Evolutionary conservation across 1,284 basidiomycete genomes (phyloP), one percentile per base, ranked within the genome.

Genomic region (Phylloboletellus chloephorus): DNA sequence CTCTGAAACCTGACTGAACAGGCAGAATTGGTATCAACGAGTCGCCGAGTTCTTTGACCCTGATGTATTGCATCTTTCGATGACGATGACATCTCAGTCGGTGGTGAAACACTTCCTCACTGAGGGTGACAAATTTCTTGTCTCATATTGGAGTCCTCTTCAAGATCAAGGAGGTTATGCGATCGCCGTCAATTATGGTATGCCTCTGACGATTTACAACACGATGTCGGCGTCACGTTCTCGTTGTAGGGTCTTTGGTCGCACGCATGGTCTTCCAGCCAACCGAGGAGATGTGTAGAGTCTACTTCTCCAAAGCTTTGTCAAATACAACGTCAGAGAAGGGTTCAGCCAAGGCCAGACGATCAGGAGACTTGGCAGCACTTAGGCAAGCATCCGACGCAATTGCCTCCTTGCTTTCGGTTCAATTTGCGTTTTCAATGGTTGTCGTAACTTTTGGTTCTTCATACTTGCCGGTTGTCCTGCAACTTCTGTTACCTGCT

Each of bases 31-130:
- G 53, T 42, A 7, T 42, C 31, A 4, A 8, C 20, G 46, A 7
- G 24, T 49, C 19, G 28, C 13, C 33, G 30, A 37, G 20, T 42
- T 67, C 41, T 79, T 84, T 50, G 79, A 87, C 48, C 54, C 62
- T 4, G 57, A 66, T 19, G 56, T 74, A 16, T 61, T 87, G 13
- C 65, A 66, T 22, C 70, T 94, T 2, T 82, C 86, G 0, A 62
- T 76, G 40, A 88, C 84, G 0, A 89, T 98, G 76, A 89, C 86
- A 4, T 73, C 69, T 5, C 93, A 97, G 61, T 89, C 87, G 2
- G 53, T 96, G 3, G 72, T 98, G 52, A 98, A 98, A 61, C 94
- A 98, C 58, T 74, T 95, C 49, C 69, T 99, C 21, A 98, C 94
- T 0, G 96, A 98, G 60, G 92, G 89, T 8, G 96, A 99, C 64